Conservation (phyloP, 805 yeast genomes). For the Brettanomyces naardenensis region DNA sequence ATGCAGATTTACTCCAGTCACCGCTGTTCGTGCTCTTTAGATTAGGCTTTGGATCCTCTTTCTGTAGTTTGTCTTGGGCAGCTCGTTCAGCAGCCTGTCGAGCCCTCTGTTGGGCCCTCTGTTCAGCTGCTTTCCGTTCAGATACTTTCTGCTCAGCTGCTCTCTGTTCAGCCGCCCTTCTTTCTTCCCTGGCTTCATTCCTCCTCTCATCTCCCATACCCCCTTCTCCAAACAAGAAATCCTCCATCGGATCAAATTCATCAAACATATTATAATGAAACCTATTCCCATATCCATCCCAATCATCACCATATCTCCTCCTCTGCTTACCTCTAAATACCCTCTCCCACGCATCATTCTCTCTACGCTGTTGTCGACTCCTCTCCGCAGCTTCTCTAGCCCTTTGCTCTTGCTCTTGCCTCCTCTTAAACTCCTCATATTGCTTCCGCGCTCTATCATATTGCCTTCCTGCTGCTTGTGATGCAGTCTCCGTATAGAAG, state of each 20-base stretch:
- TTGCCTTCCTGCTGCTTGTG: conserved; percentile 7
- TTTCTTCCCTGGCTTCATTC: conserved; percentile 2
- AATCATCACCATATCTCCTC: neutral
- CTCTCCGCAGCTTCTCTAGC: conserved; percentile 8
- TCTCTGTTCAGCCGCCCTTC: neutral
- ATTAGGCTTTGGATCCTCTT: conserved; percentile 12
- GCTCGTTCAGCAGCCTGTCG: neutral
- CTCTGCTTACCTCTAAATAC: conserved; percentile 1
- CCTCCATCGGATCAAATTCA: no score
- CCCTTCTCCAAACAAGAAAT: no score
- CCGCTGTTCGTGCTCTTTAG: conserved; percentile 19
- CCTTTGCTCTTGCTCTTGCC: conserved; percentile 10
- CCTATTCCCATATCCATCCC: neutral
- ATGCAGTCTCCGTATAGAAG: conserved; percentile 2
- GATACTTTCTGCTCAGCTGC: neutral
- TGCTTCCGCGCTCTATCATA: conserved; percentile 18
- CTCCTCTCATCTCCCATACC: no score
- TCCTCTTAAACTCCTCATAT: conserved; percentile 13
- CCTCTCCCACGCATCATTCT: conserved; percentile 5
- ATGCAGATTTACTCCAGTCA: conserved; percentile 17
- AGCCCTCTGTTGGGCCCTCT: neutral
- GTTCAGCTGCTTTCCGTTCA: neutral
- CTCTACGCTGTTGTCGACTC: conserved; percentile 7
- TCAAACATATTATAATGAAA: neutral
- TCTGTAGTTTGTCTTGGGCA: conserved; percentile 1